Conservation (phyloP, 805 yeast genomes). For the Aciculoconidium aculeatum region DNA sequence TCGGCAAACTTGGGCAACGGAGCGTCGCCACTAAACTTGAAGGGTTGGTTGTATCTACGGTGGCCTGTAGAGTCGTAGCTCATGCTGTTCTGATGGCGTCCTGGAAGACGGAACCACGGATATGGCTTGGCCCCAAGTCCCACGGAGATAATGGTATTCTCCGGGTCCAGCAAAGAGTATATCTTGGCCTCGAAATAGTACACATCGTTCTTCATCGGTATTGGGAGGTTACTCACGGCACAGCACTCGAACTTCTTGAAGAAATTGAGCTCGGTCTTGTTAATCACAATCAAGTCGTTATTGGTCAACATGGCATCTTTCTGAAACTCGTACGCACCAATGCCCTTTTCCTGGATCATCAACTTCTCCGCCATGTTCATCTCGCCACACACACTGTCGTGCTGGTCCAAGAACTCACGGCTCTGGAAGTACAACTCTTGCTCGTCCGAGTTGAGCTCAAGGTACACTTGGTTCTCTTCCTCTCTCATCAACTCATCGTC, state of each 20-base stretch:
- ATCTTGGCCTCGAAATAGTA: conserved; percentile 87
- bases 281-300: conserved; percentile 55
- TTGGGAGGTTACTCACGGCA: conserved; percentile 75
- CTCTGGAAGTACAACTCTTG: conserved; percentile 66
- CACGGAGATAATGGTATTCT: conserved; percentile 53
- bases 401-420: conserved; percentile 37
- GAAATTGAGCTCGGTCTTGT: conserved; percentile 58
- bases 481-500: conserved; percentile 57
- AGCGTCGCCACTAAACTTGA: conserved; percentile 30
- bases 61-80: conserved; percentile 86
- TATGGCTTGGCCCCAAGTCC: conserved; percentile 87
- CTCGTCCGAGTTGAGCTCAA: conserved; percentile 60
- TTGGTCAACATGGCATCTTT: conserved; percentile 50
- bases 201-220: conserved; percentile 77
- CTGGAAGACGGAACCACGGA: conserved; percentile 91
- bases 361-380: conserved; percentile 54
- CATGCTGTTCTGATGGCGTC: conserved; percentile 77
- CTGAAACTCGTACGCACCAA: conserved; percentile 83
- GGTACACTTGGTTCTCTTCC: conserved; percentile 53
- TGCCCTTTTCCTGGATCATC: conserved; percentile 80
- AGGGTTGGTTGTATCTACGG: conserved; percentile 76
- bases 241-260: conserved; percentile 57
- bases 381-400: conserved; percentile 36
- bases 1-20: conserved; percentile 56
- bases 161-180: conserved; percentile 59